phyloP scores from a whole-genome alignment of 148 eudicot genomes.

The Talinum fruticosum region DNA sequence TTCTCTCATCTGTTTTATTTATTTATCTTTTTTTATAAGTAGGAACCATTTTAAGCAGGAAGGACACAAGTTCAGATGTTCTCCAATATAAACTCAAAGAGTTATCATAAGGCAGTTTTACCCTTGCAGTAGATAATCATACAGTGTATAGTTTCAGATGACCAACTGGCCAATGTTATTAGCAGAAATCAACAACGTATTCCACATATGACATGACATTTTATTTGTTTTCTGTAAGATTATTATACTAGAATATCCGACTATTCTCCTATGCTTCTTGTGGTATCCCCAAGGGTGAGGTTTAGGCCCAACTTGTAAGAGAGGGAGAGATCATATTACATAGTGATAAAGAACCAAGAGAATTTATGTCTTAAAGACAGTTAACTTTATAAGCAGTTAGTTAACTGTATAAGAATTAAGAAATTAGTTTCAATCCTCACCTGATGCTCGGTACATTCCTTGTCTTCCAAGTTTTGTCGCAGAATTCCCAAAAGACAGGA shows the following conservation, averaged over 20 bases:
- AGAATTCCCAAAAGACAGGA: conserved; percentile 59
- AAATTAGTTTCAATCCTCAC: conserved; percentile 35
- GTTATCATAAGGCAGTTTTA: not conserved
- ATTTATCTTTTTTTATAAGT: not conserved
- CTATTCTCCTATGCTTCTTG: not conserved
- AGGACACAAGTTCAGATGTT: not conserved
- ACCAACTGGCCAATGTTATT: not conserved
- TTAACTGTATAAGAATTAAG: conserved; percentile 5
- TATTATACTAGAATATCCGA: not conserved
- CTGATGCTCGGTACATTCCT: conserved; percentile 79
- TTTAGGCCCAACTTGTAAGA: too few relatives aligned
- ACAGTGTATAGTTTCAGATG: not conserved
- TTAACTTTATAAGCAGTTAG: not conserved
- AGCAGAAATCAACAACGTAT: not conserved
- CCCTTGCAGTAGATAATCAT: not conserved
- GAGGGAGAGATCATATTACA: not conserved
- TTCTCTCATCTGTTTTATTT: not conserved
- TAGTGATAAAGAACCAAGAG: not conserved
- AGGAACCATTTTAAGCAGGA: not conserved
- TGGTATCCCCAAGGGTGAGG: not conserved
- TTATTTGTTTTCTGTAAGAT: not conserved
- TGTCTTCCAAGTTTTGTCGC: conserved; percentile 72
- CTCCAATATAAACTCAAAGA: not conserved
- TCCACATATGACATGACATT: not conserved
- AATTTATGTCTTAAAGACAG: not conserved